Base-by-base conservation (phyloP, 345 rosid species). In the Linum trigynum region DNA sequence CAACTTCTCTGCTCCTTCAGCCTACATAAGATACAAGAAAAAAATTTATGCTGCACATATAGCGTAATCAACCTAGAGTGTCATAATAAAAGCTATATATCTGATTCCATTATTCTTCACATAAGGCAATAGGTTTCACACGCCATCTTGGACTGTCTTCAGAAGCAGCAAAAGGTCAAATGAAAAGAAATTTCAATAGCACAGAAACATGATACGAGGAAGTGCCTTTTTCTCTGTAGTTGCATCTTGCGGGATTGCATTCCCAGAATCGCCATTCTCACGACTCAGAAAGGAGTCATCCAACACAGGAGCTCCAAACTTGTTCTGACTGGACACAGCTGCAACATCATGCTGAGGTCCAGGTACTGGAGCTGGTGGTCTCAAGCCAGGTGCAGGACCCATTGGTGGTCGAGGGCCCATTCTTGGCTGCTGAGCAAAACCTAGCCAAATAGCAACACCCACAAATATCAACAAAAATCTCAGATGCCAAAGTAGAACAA, bases 361-460 rank as follows among this genome's bases (percentile, higher is more conserved):
- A 51, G 82, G 71, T 65, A 68, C 76, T 36, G 73, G 85, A 76
- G 76, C 70, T 50, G 90, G 89, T 72, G 95, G 95, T 79, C 90
- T 90, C 69, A 77, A 73, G 72, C 83, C 88, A 76, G 87, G 65
- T 38, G 73, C 76, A 23, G 32, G 32, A 64, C 75, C 79, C 68
- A 77, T 41, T 8, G 9, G 37, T 55, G 90, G 74, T 73, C 68
- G 92, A 7, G 83, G 69, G 75, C 76, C 87, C 79, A 79, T 72
- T 57, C 75, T 81, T 50, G 79, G 82, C 72, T 75, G 97, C 71
- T 80, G 92, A 65, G 74, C 86, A 74, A 81, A 85, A 80, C 95
- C 97, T 94, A 77, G 62, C 48, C 12, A 74, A 8, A 63, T 45
- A 65, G 4, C 53, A 48, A 63, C 42, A 57, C 15, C 32, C 23